These are phyloP conservation scores for Suillus plorans DNA, from an alignment of 768 basidiomycete genomes.

Conservation along the genomic window DNA sequence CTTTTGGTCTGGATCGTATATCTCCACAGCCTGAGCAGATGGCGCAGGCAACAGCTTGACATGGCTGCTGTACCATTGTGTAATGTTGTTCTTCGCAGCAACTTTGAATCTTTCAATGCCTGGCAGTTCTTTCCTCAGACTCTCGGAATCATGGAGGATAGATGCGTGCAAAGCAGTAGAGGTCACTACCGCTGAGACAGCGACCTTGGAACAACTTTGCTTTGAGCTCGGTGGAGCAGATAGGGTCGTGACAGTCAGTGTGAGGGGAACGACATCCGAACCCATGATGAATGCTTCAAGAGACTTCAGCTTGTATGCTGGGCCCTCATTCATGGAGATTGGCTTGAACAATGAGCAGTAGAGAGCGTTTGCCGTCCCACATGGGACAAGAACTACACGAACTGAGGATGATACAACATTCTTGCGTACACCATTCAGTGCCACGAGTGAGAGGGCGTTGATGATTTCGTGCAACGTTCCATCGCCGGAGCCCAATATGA, in stretches of 20 bases:
- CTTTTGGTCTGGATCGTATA: slow-evolving; percentile 56
- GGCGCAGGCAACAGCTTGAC: slow-evolving; percentile 56
- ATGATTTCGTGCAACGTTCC: slow-evolving; percentile 91
- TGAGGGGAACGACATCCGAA: slow-evolving; percentile 41
- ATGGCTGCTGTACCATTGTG: slow-evolving; percentile 64
- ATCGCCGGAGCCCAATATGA: slow-evolving; percentile 81
- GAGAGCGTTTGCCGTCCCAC: slow-evolving; percentile 93
- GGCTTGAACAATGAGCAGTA: slow-evolving; percentile 77
- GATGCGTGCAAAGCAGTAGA: slow-evolving; percentile 86
- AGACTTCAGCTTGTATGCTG: slow-evolving; percentile 52
- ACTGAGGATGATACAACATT: slow-evolving; percentile 25
- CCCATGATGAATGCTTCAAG: slow-evolving; percentile 49
- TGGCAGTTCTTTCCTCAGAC: slow-evolving; percentile 64
- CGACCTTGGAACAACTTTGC: slow-evolving; percentile 20
- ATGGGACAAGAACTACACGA: slow-evolving; percentile 59
- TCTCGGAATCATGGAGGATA: slow-evolving; percentile 81
- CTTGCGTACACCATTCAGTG: slow-evolving; percentile 20
- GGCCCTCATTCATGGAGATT: slow-evolving; percentile 19
- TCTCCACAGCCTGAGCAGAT: slow-evolving; percentile 42
- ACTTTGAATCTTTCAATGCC: slow-evolving; percentile 85
- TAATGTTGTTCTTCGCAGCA: slow-evolving; percentile 75
- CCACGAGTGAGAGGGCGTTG: slow-evolving; percentile 47
- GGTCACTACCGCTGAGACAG: slow-evolving; percentile 76
- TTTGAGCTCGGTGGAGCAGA: slow-evolving; percentile 29
- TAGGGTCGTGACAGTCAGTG: slow-evolving; percentile 54